These are phyloP conservation scores for Daldinia eschscholtzii DNA, from an alignment of 2,329 filamentous ascomycete species.

Conservation along the genomic window DNA sequence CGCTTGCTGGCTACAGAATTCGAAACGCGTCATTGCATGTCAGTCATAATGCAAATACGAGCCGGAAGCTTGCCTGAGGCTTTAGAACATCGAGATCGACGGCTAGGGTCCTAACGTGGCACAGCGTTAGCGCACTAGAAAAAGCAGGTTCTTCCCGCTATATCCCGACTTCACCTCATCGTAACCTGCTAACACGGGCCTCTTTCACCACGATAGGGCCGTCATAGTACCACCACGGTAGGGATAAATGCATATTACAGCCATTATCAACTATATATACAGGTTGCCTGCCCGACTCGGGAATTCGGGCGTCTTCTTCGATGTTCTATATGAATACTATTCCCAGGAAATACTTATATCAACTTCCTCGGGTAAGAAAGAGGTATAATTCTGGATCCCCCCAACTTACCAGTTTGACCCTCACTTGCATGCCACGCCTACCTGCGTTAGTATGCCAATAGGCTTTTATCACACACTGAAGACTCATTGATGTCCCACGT, in stretches of 20 bases:
- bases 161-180: slow-evolving; percentile 36
- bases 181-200: slow-evolving; percentile 14
- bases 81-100: slow-evolving; percentile 45
- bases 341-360: slow-evolving; percentile 3
- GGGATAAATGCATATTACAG: slow-evolving; percentile 14
- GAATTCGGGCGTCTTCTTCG: slow-evolving; percentile 7
- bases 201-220: slow-evolving; percentile 18
- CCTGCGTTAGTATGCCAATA: slow-evolving; percentile 18
- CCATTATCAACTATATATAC: background rate
- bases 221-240: slow-evolving; percentile 5
- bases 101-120: slow-evolving; percentile 38
- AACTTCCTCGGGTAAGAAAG: slow-evolving; percentile 3
- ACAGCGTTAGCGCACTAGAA: slow-evolving; percentile 38
- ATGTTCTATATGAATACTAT: background rate
- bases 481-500: slow-evolving; percentile 26
- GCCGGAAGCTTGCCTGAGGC: slow-evolving; percentile 34
- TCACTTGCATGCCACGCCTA: slow-evolving; percentile 23
- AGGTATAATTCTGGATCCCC: slow-evolving; percentile 9
- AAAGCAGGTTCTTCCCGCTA: slow-evolving; percentile 39
- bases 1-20: slow-evolving; percentile 32
- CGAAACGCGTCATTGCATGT: slow-evolving; percentile 41
- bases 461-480: background rate
- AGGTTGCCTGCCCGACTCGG: background rate
- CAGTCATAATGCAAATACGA: slow-evolving; percentile 43
- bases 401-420: slow-evolving; percentile 6